Evolutionary conservation across 257 asterid species (phyloP).

Genomic region (Solanum acaule): DNA sequence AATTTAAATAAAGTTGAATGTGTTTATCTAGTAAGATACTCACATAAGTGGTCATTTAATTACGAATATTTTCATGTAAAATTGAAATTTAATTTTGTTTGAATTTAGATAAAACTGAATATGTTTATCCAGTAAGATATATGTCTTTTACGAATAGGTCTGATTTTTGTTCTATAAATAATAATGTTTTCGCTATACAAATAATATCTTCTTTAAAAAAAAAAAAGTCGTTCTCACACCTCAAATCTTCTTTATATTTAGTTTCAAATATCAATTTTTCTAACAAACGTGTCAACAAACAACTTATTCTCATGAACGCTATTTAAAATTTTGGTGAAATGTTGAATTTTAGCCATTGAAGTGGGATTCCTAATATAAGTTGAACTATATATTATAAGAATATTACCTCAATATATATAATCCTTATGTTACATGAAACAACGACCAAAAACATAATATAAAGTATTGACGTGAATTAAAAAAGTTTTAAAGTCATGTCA

Average conservation of each 20-base stretch:
- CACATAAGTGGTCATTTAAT: too few relatives aligned
- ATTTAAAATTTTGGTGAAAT: not conserved
- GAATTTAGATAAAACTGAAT: too few relatives aligned
- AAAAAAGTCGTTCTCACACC: not conserved
- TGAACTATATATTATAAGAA: not conserved
- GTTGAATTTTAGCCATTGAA: not conserved
- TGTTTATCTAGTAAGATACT: not conserved
- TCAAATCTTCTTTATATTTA: not conserved
- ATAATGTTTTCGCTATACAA: not conserved
- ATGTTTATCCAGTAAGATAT: too few relatives aligned
- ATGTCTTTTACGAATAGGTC: rapidly evolving
- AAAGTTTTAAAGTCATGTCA: not conserved
- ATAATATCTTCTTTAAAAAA: rapidly evolving
- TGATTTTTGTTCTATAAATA: too few relatives aligned
- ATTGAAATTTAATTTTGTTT: too few relatives aligned
- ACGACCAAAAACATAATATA: not conserved
- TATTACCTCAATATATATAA: not conserved
- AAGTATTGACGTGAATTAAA: not conserved
- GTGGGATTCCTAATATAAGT: not conserved
- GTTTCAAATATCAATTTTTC: not conserved
- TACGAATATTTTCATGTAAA: too few relatives aligned
- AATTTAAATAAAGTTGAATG: too few relatives aligned
- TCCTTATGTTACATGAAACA: not conserved
- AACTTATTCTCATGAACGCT: too few relatives aligned
- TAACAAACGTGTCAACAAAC: not conserved